These are phyloP conservation scores for Amorphotheca resinae DNA, from an alignment of 495 filamentous ascomycete species.

Conservation along the genomic window DNA sequence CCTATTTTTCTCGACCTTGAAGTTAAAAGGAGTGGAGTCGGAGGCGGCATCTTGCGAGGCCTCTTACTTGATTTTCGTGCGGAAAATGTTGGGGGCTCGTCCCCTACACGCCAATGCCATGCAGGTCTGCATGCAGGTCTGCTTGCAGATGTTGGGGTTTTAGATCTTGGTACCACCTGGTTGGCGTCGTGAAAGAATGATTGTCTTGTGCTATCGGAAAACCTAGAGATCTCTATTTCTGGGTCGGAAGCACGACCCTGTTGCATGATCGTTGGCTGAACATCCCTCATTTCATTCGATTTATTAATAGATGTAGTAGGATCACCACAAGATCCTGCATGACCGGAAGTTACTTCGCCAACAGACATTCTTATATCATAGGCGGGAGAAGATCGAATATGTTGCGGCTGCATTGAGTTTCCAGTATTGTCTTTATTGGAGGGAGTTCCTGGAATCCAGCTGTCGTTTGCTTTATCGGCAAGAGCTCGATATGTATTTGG, in stretches of 20 bases:
- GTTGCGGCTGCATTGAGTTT: slow-evolving; percentile 21
- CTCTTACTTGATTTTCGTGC: slow-evolving; percentile 22
- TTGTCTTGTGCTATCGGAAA: slow-evolving; percentile 3
- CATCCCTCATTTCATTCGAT: too few relatives aligned
- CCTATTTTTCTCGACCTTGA: slow-evolving; percentile 24
- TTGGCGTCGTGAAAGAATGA: slow-evolving; percentile 15
- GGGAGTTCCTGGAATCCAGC: slow-evolving; percentile 29
- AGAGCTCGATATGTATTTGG: slow-evolving; percentile 21
- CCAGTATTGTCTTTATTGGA: slow-evolving; percentile 23
- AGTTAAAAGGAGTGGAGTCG: slow-evolving; percentile 34
- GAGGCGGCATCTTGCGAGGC: slow-evolving; percentile 31
- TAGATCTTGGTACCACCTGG: slow-evolving; percentile 12
- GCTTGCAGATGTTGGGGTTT: not conserved
- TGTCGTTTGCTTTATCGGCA: slow-evolving; percentile 24
- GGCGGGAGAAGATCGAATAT: not conserved
- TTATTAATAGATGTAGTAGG: too few relatives aligned
- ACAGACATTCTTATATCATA: too few relatives aligned
- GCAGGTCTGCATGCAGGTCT: not conserved
- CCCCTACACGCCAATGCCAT: slow-evolving; percentile 41
- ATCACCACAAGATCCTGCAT: not conserved
- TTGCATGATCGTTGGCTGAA: too few relatives aligned
- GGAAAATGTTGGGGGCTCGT: slow-evolving; percentile 41
- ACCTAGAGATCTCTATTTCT: not conserved
- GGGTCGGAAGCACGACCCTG: not conserved
- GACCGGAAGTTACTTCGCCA: too few relatives aligned